Base-by-base conservation (phyloP, 345 rosid species). In the Microcos paniculata region DNA sequence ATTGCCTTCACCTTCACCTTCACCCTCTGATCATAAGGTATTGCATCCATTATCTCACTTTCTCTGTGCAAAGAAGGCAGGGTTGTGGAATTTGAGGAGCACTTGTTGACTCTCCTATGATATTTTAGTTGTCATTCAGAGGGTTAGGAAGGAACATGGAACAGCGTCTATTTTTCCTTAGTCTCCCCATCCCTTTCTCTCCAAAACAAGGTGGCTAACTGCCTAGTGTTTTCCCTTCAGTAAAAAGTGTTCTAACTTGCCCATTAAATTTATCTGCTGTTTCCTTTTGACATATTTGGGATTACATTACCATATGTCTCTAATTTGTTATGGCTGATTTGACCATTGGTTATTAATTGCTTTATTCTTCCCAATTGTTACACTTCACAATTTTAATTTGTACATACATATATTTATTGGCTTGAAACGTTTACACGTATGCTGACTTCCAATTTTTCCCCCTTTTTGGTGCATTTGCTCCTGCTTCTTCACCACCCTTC, bases 1-100 rank as follows among this genome's bases (percentile, higher is more conserved):
- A 80, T 62, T 83, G 71, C 83, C 86, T 43, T 72, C 81, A 67
- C 83, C 86, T 43, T 72, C 81, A 67, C 83, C 80, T 75, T 75
- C 77, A 52, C 79, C 71, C 67, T 59, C 79, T 62, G 83, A 79
- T 40, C 76, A 21, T 49, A 79, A 79, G 83, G 85, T 82, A 79
- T 69, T 69, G 42, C 40, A 48, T 24, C 40, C 33, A 42, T 78
- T 49, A 69, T 35, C 65, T 42, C 35, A 30, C 49, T 30, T 14
- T 16, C 28, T 2, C 18, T n/a, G 40, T 42, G 33, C 56, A 33
- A 56, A 31, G 18, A 35, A 35, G 43, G 31, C 23, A 23, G 19
- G 21, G 59, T 23, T 71, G 52, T 12, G 18, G 18, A 28, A 19
- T 28, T 0, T 6, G 11, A 46, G 10, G 55, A 45, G 10, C 16